Evolutionary conservation across 108 stramenopile genomes (phyloP), one percentile per base, ranked within the genome.

Genomic region (Cylindrotheca closterium): DNA sequence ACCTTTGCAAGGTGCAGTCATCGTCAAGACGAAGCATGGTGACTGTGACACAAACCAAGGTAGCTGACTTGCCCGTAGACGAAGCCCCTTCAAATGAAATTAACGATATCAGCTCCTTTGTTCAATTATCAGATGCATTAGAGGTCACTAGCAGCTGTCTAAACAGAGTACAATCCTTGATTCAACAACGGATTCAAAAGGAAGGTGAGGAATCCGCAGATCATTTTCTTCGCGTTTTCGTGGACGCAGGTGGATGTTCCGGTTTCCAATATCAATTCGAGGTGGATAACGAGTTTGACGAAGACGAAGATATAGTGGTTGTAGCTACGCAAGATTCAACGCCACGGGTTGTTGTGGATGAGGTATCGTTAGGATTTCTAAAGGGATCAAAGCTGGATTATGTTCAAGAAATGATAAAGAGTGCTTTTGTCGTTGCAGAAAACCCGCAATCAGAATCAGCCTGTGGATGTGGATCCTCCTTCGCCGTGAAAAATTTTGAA

Each of bases 361-460:
- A 63, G 8, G 65, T 81, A 37, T 96, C 94, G 8, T 66, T 98
- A 32, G 89, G 89, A 3, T 83, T 95, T 21, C 64, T 99, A 7
- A 33, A 74, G 47, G 98, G 98, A n/a, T 79, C 91, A 33, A 98
- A 88, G 18, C 85, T 98, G 37, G 96, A 99, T 67, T 99, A 87
- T 67, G 91, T 93, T 8, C 79, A 88, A 62, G 96, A 97, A 76
- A 95, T 99, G 96, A 98, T 99, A 60, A 93, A 94, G 21, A 88
- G 86, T 56, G 68, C 92, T 25, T 99, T 99, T 81, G 93, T 90
- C 7, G 90, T 99, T 25, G 78, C 88, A 49, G 86, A 91, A 47
- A 99, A 99, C 72, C 98, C 98, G 4, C 84, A 96, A 60, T 93
- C 92, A 52, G 98, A 98, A 65, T 88, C 79, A 58, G 98, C 97